Percentiles rank a stretch among this genome's conserved stretches.
Conservation (phyloP, 1,284 basidiomycete species). For the Xerocomus nothofagi region DNA sequence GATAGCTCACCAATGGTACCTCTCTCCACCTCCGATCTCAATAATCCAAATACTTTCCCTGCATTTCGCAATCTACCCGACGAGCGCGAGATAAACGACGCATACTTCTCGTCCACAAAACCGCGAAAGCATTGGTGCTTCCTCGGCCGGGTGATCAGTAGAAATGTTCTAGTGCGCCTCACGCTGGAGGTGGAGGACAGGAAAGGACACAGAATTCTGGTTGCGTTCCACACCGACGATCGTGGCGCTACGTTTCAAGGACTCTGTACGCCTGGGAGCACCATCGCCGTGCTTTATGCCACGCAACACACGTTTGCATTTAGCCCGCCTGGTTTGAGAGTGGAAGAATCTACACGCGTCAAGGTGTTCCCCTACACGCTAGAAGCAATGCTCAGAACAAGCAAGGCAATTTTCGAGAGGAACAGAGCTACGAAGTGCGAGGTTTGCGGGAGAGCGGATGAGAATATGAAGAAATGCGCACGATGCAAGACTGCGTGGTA, state of each 20-base stretch:
- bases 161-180: constrained; percentile 26
- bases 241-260: constrained; percentile 27
- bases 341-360: constrained; percentile 27
- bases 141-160: constrained; percentile 29
- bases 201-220: constrained; percentile 24
- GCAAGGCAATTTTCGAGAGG: constrained; percentile 24
- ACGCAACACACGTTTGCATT: constrained; percentile 33
- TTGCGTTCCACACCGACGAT: constrained; percentile 36
- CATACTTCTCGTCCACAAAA: constrained; percentile 24
- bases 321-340: constrained; percentile 29
- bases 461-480: constrained; percentile 27
- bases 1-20: constrained; percentile 20
- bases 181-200: constrained; percentile 30
- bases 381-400: constrained; percentile 30
- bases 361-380: constrained; percentile 32
- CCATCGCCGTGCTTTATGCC: constrained; percentile 34
- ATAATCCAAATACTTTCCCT: constrained; percentile 27
- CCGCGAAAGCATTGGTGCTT: constrained; percentile 35
- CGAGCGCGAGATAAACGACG: constrained; percentile 22
- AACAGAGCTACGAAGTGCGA: constrained; percentile 24
- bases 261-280: constrained; percentile 30
- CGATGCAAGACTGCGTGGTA: constrained; percentile 32
- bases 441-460: constrained; percentile 21
- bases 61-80: constrained; percentile 23
- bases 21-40: constrained; percentile 30